Evolutionary conservation across 306 rosid species (phyloP).

Genomic region (Crotalaria pallida): DNA sequence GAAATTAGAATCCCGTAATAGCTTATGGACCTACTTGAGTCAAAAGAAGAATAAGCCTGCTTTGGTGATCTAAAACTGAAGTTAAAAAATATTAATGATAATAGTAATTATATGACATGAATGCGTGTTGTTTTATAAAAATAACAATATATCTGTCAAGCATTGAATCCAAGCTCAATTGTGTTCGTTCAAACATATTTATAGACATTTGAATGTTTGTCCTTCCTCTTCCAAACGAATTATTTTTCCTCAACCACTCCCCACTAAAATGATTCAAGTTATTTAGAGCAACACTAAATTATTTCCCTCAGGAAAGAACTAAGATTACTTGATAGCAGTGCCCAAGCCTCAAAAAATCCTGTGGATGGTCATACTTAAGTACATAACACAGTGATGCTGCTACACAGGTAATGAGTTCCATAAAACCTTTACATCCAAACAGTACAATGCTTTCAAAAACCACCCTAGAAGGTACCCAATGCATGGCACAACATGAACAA

Average conservation of each 20-base stretch:
- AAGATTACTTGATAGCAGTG: neutral
- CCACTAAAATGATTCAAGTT: neutral
- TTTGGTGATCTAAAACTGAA: no score
- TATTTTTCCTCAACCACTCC: neutral
- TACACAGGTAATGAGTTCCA: neutral
- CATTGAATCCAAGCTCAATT: constrained; percentile 12
- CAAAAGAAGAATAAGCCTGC: no score
- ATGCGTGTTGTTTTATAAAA: neutral
- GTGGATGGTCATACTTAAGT: neutral
- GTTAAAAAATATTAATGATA: no score
- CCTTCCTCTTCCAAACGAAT: no score
- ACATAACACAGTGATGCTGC: neutral
- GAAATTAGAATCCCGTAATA: no score
- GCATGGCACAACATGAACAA: neutral
- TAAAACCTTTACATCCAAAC: neutral
- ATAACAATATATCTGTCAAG: neutral
- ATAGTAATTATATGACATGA: no score
- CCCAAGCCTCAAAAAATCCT: neutral
- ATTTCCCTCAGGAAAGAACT: neutral
- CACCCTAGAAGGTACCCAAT: neutral
- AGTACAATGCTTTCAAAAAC: neutral
- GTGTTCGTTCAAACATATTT: neutral
- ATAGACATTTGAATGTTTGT: neutral
- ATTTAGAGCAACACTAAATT: neutral
- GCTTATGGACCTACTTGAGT: no score